Conservation (phyloP, 2,329 filamentous ascomycete genomes). For the Lomentospora prolificans region DNA sequence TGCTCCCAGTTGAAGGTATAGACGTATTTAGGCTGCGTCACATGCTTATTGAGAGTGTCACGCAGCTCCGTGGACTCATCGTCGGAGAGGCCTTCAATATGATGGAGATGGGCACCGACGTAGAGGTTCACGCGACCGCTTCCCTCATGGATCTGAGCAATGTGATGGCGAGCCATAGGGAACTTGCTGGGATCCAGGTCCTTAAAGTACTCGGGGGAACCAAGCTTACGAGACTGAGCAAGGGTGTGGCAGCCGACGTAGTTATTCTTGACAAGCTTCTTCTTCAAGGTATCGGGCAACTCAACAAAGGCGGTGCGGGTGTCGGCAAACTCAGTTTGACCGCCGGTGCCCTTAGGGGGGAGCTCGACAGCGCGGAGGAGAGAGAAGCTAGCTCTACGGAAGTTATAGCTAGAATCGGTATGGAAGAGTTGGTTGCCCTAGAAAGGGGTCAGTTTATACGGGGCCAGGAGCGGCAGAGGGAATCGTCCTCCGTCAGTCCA, state of each 20-base stretch:
- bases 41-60: constrained; percentile 32
- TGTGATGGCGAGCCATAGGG: constrained; percentile 33
- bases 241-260: constrained; percentile 40
- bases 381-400: constrained; percentile 40
- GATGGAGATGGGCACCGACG: constrained; percentile 41
- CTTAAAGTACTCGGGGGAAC: constrained; percentile 35
- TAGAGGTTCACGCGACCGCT: constrained; percentile 43
- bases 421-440: constrained; percentile 42
- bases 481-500: not conserved
- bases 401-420: constrained; percentile 45
- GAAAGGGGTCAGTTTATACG: not conserved
- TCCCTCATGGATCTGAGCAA: constrained; percentile 41
- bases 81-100: constrained; percentile 32
- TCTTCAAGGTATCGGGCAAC: constrained; percentile 25
- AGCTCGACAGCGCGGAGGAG: constrained; percentile 39
- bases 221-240: constrained; percentile 41
- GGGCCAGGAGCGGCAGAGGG: not conserved
- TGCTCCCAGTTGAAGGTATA: constrained; percentile 36
- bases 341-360: constrained; percentile 35
- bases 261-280: constrained; percentile 25
- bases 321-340: constrained; percentile 44
- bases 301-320: constrained; percentile 39
- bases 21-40: constrained; percentile 35
- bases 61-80: constrained; percentile 26
- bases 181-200: constrained; percentile 29